phyloP scores from a whole-genome alignment of 495 filamentous ascomycete species.

The Cryomyces minteri region DNA sequence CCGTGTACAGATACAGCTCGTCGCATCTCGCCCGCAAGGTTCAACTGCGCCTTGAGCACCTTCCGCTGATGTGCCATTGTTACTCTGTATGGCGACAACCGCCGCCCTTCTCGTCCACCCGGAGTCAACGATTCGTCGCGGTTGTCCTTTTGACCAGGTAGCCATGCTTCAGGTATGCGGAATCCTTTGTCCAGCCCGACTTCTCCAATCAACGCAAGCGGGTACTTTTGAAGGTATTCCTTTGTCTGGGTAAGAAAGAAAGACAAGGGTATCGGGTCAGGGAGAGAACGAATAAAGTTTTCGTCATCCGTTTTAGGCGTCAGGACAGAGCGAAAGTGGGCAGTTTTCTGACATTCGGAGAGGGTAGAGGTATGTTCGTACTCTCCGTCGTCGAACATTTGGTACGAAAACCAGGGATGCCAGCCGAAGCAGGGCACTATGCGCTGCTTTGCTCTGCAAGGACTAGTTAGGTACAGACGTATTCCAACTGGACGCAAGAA shows the following conservation, averaged over 20 bases:
- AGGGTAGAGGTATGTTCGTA: slow-evolving; percentile 23
- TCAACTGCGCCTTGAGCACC: slow-evolving; percentile 65
- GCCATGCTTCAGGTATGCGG: slow-evolving; percentile 53
- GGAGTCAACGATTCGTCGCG: slow-evolving; percentile 45
- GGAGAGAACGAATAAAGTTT: slow-evolving; percentile 46
- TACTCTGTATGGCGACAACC: slow-evolving; percentile 56
- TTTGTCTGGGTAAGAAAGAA: slow-evolving; percentile 46
- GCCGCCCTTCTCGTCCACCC: slow-evolving; percentile 64
- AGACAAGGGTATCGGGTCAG: slow-evolving; percentile 51
- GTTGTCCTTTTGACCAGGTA: slow-evolving; percentile 28
- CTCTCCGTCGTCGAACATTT: slow-evolving; percentile 48
- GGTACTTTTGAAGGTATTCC: slow-evolving; percentile 38
- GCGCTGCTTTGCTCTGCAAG: slow-evolving; percentile 10
- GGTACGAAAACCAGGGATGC: slow-evolving; percentile 97
- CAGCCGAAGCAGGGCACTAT: slow-evolving; percentile 85
- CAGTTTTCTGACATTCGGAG: slow-evolving; percentile 28
- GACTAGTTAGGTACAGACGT: background rate
- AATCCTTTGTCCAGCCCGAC: slow-evolving; percentile 78
- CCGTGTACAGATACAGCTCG: slow-evolving; percentile 78
- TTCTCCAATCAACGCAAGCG: slow-evolving; percentile 66
- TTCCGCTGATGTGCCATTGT: slow-evolving; percentile 58
- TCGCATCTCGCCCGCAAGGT: slow-evolving; percentile 63
- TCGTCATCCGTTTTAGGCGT: slow-evolving; percentile 35
- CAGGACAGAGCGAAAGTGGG: slow-evolving; percentile 58
- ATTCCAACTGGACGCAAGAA: too few species aligned